A percentile compares a stretch with the other conserved stretches of the same genome.
Evolutionary conservation across 1,139 yeast genomes (phyloP).

Genomic region (Arxiozyma heterogenica): DNA sequence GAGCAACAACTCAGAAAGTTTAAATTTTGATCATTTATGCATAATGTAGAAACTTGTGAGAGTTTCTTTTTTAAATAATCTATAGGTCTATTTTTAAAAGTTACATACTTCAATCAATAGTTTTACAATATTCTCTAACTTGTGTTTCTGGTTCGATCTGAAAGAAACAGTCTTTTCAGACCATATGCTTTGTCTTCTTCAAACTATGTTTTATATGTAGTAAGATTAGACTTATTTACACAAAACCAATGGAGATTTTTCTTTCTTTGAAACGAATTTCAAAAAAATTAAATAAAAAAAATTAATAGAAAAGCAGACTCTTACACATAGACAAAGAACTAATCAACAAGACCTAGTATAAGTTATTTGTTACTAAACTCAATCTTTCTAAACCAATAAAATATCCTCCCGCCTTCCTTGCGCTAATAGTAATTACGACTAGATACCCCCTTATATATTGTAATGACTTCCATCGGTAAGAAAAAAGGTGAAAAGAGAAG

Average conservation of each 20-base stretch:
- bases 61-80: background rate
- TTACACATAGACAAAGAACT: background rate
- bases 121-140: too few relatives aligned
- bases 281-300: too few relatives aligned
- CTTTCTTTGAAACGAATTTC: too few relatives aligned
- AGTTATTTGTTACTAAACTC: background rate
- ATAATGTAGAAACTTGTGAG: background rate
- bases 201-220: background rate
- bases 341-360: background rate
- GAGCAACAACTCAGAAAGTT: constrained; percentile 20
- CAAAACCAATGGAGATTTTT: background rate
- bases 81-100: too few relatives aligned
- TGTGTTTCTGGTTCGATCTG: background rate
- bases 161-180: too few relatives aligned
- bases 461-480: background rate
- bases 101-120: background rate
- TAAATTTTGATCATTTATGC: constrained; percentile 19
- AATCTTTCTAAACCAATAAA: too few relatives aligned
- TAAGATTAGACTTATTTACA: background rate
- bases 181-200: background rate
- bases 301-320: background rate
- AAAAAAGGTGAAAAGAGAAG: background rate
- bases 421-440: too few relatives aligned
- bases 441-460: background rate
- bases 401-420: background rate